These are phyloP conservation scores for Leishmania braziliensis DNA, from an alignment of 208 protist genomes.

Conservation along the genomic window DNA sequence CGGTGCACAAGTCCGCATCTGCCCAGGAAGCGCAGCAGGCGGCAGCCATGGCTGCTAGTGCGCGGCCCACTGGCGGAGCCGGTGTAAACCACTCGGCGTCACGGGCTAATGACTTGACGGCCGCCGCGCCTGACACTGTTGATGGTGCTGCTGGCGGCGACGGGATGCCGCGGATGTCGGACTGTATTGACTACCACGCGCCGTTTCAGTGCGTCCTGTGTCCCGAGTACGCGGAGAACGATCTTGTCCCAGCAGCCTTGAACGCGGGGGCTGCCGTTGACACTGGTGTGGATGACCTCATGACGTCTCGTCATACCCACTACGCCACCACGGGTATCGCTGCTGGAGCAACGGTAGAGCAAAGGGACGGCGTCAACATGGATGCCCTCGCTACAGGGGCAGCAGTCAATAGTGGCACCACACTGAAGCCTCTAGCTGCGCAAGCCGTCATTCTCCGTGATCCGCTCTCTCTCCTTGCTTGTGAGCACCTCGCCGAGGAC, in stretches of 20 bases:
- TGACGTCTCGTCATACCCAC: no score
- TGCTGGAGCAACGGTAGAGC: background rate
- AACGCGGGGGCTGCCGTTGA: constrained; percentile 8
- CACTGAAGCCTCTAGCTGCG: constrained; percentile 26
- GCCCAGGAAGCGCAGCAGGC: constrained; percentile 25
- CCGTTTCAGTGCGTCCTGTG: constrained; percentile 33
- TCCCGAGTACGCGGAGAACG: constrained; percentile 26
- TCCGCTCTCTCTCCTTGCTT: constrained; percentile 44
- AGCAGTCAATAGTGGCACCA: background rate
- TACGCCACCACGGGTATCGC: background rate
- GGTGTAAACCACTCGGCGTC: background rate
- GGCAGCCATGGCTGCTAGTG: constrained; percentile 3
- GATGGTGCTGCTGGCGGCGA: background rate
- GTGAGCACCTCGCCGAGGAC: constrained; percentile 55
- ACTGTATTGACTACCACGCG: constrained; percentile 38
- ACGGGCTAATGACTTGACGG: background rate
- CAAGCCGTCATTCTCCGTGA: constrained; percentile 59
- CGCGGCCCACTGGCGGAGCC: background rate
- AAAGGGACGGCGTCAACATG: background rate
- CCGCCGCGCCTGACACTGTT: background rate
- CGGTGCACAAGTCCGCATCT: constrained; percentile 8
- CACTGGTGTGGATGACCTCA: background rate
- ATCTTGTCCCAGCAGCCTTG: constrained; percentile 14
- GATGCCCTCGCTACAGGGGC: background rate
- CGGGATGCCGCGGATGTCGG: background rate